phyloP scores from a whole-genome alignment of 73 alveolate genomes.

The Urostyla sp. region DNA sequence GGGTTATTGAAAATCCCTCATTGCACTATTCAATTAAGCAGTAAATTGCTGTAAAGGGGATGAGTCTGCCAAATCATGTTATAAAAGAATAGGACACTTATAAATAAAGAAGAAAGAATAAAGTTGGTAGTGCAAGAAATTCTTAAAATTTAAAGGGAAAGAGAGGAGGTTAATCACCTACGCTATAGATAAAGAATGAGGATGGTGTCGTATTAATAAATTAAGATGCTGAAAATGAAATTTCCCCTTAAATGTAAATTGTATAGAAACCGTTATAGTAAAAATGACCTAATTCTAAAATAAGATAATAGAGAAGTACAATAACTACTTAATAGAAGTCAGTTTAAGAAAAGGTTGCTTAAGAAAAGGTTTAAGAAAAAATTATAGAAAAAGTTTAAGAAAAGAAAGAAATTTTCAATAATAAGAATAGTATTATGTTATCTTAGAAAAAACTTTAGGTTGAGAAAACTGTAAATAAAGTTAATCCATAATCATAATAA shows the following conservation, averaged over 20 bases:
- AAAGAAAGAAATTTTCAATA: too few species aligned
- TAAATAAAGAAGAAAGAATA: too few species aligned
- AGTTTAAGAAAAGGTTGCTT: neutral
- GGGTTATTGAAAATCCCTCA: neutral
- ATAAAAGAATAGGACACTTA: neutral
- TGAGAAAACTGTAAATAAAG: neutral
- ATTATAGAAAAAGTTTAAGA: too few species aligned
- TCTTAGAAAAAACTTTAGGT: neutral
- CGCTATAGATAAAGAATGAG: neutral
- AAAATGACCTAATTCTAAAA: neutral
- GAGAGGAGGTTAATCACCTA: neutral
- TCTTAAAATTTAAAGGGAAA: neutral
- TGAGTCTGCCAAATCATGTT: conserved; percentile 16
- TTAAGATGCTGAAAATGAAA: neutral
- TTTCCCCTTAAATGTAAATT: neutral
- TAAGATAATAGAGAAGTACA: neutral
- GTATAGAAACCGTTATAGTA: neutral
- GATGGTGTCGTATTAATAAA: neutral
- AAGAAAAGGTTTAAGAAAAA: too few species aligned
- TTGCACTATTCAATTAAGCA: neutral
- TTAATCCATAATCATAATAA: too few species aligned
- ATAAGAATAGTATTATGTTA: neutral
- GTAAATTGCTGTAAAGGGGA: conserved; percentile 23
- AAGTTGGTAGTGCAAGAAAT: too few species aligned
- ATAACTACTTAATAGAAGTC: too few species aligned